A percentile compares a stretch with the other conserved stretches of the same genome.
Evolutionary conservation across 2,329 filamentous ascomycete genomes (phyloP).

Genomic region (Saccharata proteae): DNA sequence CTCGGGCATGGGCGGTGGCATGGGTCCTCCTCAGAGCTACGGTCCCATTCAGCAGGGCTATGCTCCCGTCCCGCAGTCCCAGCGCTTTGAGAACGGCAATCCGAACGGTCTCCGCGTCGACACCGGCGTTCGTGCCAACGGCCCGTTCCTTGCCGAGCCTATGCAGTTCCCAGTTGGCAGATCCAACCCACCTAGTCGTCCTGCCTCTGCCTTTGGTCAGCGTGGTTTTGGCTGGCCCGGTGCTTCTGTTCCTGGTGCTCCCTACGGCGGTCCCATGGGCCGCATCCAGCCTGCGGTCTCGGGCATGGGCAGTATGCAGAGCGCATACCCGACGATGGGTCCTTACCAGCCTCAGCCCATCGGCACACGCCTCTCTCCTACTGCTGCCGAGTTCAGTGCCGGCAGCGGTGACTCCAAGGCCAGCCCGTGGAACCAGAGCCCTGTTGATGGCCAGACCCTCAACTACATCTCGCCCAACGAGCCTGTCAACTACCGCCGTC

Average conservation of each 20-base stretch:
- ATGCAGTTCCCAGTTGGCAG: slow-evolving; percentile 23
- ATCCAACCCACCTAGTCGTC: slow-evolving; percentile 24
- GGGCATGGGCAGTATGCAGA: slow-evolving; percentile 3
- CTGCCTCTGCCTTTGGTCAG: slow-evolving; percentile 20
- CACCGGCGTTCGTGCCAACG: slow-evolving; percentile 17
- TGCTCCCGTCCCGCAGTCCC: slow-evolving; percentile 3
- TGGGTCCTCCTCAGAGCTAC: slow-evolving; percentile 17
- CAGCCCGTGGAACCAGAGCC: slow-evolving; percentile 25
- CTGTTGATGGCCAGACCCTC: slow-evolving; percentile 6
- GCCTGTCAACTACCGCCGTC: slow-evolving; percentile 87
- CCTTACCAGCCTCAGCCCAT: slow-evolving; percentile 22
- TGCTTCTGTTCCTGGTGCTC: slow-evolving; percentile 2
- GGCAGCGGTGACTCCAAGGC: slow-evolving; percentile 11
- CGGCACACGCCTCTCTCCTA: slow-evolving; percentile 33
- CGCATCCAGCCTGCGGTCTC: slow-evolving; percentile 2
- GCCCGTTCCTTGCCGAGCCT: slow-evolving; percentile 23
- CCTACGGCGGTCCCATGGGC: not conserved
- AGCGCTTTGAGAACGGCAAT: slow-evolving; percentile 1
- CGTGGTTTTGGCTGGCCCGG: slow-evolving; percentile 20
- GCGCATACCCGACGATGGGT: slow-evolving; percentile 10
- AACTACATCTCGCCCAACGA: slow-evolving; percentile 81
- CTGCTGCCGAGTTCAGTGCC: slow-evolving; percentile 34
- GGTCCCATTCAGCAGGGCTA: slow-evolving; percentile 12
- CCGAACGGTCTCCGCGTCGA: slow-evolving; percentile 2
- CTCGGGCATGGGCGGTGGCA: no score